phyloP scores from a whole-genome alignment of 768 basidiomycete genomes.

The Lentinula guzmanii region DNA sequence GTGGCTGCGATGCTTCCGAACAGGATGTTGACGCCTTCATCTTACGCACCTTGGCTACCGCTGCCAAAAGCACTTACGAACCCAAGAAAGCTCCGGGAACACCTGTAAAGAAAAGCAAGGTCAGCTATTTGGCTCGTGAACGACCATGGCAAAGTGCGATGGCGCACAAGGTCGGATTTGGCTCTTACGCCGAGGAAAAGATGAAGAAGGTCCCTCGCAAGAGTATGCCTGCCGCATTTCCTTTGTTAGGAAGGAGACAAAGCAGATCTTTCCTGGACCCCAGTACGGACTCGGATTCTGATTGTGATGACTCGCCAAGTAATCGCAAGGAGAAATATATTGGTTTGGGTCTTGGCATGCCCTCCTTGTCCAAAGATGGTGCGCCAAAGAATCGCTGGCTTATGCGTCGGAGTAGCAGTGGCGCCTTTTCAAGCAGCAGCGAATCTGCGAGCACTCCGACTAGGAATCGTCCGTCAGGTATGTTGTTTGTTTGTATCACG shows the following conservation, averaged over 20 bases:
- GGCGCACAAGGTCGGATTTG: slow-evolving; percentile 55
- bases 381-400: slow-evolving; percentile 51
- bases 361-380: slow-evolving; percentile 23
- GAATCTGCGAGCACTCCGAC: slow-evolving; percentile 65
- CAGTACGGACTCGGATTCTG: slow-evolving; percentile 57
- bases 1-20: slow-evolving; percentile 15
- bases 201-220: slow-evolving; percentile 56
- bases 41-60: slow-evolving; percentile 56
- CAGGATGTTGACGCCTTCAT: slow-evolving; percentile 67
- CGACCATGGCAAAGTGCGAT: slow-evolving; percentile 82
- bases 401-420: slow-evolving; percentile 75
- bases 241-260: slow-evolving; percentile 28
- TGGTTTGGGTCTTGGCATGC: slow-evolving; percentile 63
- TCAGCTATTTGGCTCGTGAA: slow-evolving; percentile 46
- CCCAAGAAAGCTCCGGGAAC: slow-evolving; percentile 70
- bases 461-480: slow-evolving; percentile 44
- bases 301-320: slow-evolving; percentile 61
- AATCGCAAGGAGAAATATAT: slow-evolving; percentile 48
- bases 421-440: slow-evolving; percentile 74
- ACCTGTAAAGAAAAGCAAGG: slow-evolving; percentile 73
- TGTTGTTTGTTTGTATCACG: slow-evolving; percentile 12
- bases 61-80: slow-evolving; percentile 39
- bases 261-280: slow-evolving; percentile 28
- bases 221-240: slow-evolving; percentile 72
- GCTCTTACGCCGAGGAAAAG: slow-evolving; percentile 31